Evolutionary conservation across 768 basidiomycete species (phyloP).

Genomic region (Termitomyces sp.): DNA sequence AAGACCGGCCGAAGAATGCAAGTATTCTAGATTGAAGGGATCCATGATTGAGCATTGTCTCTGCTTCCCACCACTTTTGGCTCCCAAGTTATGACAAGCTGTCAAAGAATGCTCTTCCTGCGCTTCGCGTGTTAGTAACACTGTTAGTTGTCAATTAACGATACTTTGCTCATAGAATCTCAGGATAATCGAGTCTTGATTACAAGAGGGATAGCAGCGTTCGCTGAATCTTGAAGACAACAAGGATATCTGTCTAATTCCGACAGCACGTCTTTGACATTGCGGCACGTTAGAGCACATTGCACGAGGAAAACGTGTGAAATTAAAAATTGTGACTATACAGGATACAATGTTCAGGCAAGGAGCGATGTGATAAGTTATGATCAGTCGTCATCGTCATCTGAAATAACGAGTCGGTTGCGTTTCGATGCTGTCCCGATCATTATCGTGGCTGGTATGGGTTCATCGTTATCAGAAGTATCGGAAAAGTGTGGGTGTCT

Average conservation of each 20-base stretch:
- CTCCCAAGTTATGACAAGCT: constrained; percentile 2
- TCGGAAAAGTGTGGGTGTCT: background rate
- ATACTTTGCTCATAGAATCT: background rate
- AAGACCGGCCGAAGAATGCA: background rate
- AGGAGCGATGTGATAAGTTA: background rate
- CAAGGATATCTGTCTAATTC: too few relatives aligned
- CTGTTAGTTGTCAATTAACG: too few relatives aligned
- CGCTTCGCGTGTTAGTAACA: background rate
- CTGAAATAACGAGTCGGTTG: constrained; percentile 30
- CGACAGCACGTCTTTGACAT: background rate
- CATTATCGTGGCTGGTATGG: constrained; percentile 8
- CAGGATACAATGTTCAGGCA: too few relatives aligned
- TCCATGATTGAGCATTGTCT: background rate
- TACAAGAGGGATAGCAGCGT: background rate
- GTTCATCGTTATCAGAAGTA: background rate
- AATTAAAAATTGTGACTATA: background rate
- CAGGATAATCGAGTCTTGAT: background rate
- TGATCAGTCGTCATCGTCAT: constrained; percentile 25
- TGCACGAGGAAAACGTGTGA: background rate
- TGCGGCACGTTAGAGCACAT: background rate
- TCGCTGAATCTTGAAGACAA: background rate
- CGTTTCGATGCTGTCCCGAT: constrained; percentile 12
- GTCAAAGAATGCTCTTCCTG: constrained; percentile 2
- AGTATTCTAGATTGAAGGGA: background rate
- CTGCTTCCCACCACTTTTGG: background rate